Conservation (phyloP, 768 basidiomycete species). For the Imleria badia region DNA sequence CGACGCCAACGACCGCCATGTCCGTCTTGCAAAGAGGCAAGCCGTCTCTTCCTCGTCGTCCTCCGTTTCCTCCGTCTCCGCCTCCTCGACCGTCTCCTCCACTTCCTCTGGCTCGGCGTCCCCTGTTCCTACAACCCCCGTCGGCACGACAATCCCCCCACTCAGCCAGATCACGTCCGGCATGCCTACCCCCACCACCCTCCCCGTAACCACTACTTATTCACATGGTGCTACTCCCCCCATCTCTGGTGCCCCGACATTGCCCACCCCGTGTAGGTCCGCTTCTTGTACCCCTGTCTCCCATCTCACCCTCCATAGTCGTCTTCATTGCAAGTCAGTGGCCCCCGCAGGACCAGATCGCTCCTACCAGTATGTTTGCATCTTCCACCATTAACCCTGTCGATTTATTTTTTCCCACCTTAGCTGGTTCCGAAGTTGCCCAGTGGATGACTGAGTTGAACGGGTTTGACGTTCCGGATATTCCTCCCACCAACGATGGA, state of each 20-base stretch:
- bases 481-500: conserved; percentile 65
- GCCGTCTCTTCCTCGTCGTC: background rate
- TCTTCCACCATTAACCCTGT: background rate
- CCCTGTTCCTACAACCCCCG: conserved; percentile 27
- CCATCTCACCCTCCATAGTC: conserved; percentile 34
- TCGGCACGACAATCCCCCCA: conserved; percentile 53
- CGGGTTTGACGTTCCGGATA: conserved; percentile 64
- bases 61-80: conserved; percentile 5
- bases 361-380: conserved; percentile 51
- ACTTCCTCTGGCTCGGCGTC: conserved; percentile 12
- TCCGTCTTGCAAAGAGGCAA: conserved; percentile 40
- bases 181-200: conserved; percentile 54
- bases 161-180: conserved; percentile 59
- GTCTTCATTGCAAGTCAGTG: conserved; percentile 48
- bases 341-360: conserved; percentile 62
- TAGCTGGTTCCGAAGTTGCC: conserved; percentile 48
- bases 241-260: conserved; percentile 59
- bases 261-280: conserved; percentile 63
- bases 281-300: background rate
- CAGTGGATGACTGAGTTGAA: conserved; percentile 78
- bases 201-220: conserved; percentile 52
- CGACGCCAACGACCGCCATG: conserved; percentile 42
- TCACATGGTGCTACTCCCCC: conserved; percentile 61
- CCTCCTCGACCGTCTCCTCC: conserved; percentile 1
- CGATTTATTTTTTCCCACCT: background rate